Evolutionary conservation across 306 rosid species (phyloP), one percentile per base, ranked within the genome.

Genomic region (Acmispon strigosus): DNA sequence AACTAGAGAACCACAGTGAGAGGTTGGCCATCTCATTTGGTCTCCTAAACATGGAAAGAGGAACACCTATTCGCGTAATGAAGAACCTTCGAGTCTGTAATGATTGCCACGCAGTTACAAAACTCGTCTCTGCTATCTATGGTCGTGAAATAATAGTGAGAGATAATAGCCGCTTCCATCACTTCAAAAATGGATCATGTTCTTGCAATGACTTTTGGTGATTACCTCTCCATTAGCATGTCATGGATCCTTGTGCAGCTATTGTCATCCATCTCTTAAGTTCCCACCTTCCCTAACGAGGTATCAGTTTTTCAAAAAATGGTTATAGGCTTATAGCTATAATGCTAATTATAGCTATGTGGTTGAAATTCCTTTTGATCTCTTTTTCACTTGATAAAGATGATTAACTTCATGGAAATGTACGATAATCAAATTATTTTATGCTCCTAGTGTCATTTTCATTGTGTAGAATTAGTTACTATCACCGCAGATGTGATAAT

Each of bases 141-240:
- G 17, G 70, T 10, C 72, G 82, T 48, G 88, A 86, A 81, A 84
- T 88, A 34, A 72, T 84, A 76, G 87, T 88, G 62, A 76, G 91
- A 80, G 95, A 84, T 71, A 79, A 42, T 39, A 82, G 87, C 62
- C 86, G 81, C 36, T 82, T 88, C 86, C 95, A 84, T 78, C 95
- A 82, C 76, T 88, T 86, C 60, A 74, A 73, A 72, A 82, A 81
- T 18, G 87, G 87, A 19, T 82, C 77, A 5, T 86, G 91, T 76
- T 82, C 91, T 53, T 88, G 91, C 81, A 72, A 82, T 61, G 84
- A 86, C 75, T 84, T 88, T 80, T 86, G 90, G 89, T 86, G 84
- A 85, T 24, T 22, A 67, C 47, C 52, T 58, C 60, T 59, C 53
- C 45, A 36, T 58, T 39, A 20, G 62, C 56, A 48, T 16, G 42